Conservation (phyloP, 352 stramenopile genomes). For the Phytophthora citrophthora region DNA sequence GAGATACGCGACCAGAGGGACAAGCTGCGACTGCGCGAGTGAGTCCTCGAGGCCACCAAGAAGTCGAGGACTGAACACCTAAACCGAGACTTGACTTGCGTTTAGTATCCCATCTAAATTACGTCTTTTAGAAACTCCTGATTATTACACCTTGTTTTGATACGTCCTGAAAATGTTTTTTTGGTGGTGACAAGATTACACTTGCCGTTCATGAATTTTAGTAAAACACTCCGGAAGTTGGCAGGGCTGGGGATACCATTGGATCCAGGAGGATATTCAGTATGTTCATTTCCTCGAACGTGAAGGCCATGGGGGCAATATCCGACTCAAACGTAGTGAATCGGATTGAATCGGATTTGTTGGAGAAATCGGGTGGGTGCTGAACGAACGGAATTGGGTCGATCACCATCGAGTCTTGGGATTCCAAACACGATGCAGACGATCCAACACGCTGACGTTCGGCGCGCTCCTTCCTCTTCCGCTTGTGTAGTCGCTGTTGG, state of each 20-base stretch:
- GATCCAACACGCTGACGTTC: neutral
- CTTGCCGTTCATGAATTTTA: too few relatives aligned
- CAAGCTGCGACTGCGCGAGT: neutral
- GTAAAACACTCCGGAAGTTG: too few relatives aligned
- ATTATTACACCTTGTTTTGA: conserved; percentile 3
- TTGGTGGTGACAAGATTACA: too few relatives aligned
- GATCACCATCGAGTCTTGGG: neutral
- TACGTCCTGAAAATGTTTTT: too few relatives aligned
- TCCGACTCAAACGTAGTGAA: neutral
- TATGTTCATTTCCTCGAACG: neutral
- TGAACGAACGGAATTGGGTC: neutral
- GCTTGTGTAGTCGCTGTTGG: conserved; percentile 31
- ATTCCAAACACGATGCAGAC: too few relatives aligned
- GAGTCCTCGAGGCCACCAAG: conserved; percentile 29
- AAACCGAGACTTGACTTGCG: conserved; percentile 16
- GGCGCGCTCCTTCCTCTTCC: neutral
- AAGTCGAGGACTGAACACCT: conserved; percentile 32
- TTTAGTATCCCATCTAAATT: conserved; percentile 7
- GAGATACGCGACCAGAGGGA: neutral
- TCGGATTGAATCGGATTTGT: neutral
- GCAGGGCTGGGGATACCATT: too few relatives aligned
- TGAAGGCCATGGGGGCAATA: neutral
- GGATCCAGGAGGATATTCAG: neutral
- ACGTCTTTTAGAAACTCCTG: neutral
- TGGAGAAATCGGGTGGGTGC: neutral